Base-by-base conservation (phyloP, 2,329 filamentous ascomycete genomes). In the Madurella mycetomatis region DNA sequence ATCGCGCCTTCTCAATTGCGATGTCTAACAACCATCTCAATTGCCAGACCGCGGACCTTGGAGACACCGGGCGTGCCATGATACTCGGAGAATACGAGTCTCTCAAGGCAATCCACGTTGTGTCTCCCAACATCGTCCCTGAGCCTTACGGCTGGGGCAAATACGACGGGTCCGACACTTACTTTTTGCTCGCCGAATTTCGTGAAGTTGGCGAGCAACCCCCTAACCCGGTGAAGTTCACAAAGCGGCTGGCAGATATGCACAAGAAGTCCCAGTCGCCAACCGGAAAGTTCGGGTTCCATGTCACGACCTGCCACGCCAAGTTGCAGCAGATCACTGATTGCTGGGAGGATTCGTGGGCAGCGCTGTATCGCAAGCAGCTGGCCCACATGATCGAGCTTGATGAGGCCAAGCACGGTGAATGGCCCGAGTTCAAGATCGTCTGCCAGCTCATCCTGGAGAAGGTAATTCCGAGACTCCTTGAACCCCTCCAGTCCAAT, bases 261-360 rank as follows among this genome's bases (percentile, higher is more conserved):
- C 54, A 56, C 37, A 41, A 42, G 9, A 56, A 46, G 4, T 53
- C 45, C 7, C 12, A 25, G 12, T 63, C 59, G 0, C 62, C 62
- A 1, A 73, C 62, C 17, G 70, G 71, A 4, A 65, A 68, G 57
- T 73, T 73, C 55, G 71, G 70, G 1, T 73, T 73, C 56, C 67
- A 69, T 47, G 57, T 69, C 30, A 61, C 61, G 7, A 71, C 69
- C 1, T 71, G 58, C 46, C 62, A 66, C 41, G 52, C 44, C 13
- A 40, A 40, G 9, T 16, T 51, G 18, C 68, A 64, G 8, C 63
- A 60, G 47, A 56, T 52, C 2, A 51, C 53, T 12, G 61, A 58
- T n/a, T 61, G 55, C 31, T 64, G 62, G 61, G 60, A 63, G n/a
- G 51, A 58, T 2, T 61, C 44, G 5, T 60, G 55, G 55, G 49